Conservation (phyloP, 2,329 filamentous ascomycete species). For the Apiospora aurea region DNA sequence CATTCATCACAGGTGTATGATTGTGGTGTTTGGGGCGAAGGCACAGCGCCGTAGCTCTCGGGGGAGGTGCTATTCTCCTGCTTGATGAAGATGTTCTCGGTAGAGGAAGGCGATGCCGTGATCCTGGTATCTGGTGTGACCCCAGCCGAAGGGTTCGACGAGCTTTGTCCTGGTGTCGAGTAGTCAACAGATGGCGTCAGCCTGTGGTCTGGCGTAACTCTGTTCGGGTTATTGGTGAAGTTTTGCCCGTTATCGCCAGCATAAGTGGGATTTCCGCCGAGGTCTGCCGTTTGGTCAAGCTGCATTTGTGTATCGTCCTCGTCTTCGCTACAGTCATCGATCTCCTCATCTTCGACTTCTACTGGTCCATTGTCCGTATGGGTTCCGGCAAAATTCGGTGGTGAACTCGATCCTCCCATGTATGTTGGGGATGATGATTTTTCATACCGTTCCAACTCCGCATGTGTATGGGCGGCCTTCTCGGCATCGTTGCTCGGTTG, state of each 20-base stretch:
- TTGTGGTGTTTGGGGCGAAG: slow-evolving; percentile 33
- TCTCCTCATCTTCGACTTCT: neutral
- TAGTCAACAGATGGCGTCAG: slow-evolving; percentile 24
- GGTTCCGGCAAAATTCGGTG: neutral
- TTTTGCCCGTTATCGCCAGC: slow-evolving; percentile 42
- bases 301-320: slow-evolving; percentile 27
- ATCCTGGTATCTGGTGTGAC: slow-evolving; percentile 43
- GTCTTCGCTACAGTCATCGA: slow-evolving; percentile 34
- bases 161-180: slow-evolving; percentile 25
- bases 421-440: slow-evolving; percentile 39
- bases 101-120: slow-evolving; percentile 42
- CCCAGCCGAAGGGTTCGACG: slow-evolving; percentile 37
- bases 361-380: neutral
- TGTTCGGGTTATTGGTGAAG: slow-evolving; percentile 32
- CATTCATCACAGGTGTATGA: slow-evolving; percentile 50
- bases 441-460: slow-evolving; percentile 38
- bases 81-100: slow-evolving; percentile 33
- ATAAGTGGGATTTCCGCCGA: slow-evolving; percentile 39
- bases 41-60: slow-evolving; percentile 32
- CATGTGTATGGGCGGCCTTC: slow-evolving; percentile 42
- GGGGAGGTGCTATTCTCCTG: slow-evolving; percentile 39
- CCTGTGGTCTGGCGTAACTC: neutral
- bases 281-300: slow-evolving; percentile 25
- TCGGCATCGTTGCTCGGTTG: slow-evolving; percentile 42
- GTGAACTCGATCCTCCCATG: slow-evolving; percentile 8